Evolutionary conservation across 352 stramenopile species (phyloP).

Genomic region (Pythium brachiatum): DNA sequence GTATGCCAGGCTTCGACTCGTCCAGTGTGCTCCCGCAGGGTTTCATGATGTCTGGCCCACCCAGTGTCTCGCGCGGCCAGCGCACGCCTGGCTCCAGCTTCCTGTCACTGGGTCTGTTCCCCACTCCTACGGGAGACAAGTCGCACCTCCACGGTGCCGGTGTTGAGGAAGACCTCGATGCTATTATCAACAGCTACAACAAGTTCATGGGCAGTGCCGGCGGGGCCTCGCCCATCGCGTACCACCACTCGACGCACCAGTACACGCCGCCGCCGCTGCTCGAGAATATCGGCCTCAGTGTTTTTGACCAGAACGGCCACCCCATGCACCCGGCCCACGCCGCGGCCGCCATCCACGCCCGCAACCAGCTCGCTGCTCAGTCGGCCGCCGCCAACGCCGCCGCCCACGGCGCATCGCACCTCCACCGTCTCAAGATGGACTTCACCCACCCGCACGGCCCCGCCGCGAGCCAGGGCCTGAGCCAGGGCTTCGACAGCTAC

Average conservation of each 20-base stretch:
- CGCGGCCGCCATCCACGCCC: conserved; percentile 19
- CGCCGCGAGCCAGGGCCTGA: not conserved
- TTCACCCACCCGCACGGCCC: conserved; percentile 27
- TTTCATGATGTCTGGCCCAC: conserved; percentile 47
- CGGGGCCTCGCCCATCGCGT: conserved; percentile 43
- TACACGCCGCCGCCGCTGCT: conserved; percentile 48
- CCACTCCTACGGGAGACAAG: conserved; percentile 38
- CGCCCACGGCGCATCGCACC: conserved; percentile 20
- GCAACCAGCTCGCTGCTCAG: conserved; percentile 21
- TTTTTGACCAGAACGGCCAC: conserved; percentile 57
- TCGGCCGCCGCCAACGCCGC: not conserved
- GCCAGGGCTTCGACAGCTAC: conserved; percentile 44
- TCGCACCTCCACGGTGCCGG: conserved; percentile 23
- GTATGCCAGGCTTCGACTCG: conserved; percentile 31
- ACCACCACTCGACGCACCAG: conserved; percentile 41
- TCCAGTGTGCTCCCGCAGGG: conserved; percentile 27
- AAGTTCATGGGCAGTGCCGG: conserved; percentile 57
- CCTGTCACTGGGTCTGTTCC: conserved; percentile 57
- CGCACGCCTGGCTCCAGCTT: conserved; percentile 36
- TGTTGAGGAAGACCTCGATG: conserved; percentile 46
- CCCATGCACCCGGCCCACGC: conserved; percentile 27
- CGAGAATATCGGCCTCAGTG: conserved; percentile 57
- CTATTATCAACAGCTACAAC: conserved; percentile 73
- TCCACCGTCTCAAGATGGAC: conserved; percentile 63
- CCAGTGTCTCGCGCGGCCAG: conserved; percentile 50